These are phyloP conservation scores for Phialemonium atrogriseum DNA, from an alignment of 2,329 filamentous ascomycete genomes.

Conservation along the genomic window DNA sequence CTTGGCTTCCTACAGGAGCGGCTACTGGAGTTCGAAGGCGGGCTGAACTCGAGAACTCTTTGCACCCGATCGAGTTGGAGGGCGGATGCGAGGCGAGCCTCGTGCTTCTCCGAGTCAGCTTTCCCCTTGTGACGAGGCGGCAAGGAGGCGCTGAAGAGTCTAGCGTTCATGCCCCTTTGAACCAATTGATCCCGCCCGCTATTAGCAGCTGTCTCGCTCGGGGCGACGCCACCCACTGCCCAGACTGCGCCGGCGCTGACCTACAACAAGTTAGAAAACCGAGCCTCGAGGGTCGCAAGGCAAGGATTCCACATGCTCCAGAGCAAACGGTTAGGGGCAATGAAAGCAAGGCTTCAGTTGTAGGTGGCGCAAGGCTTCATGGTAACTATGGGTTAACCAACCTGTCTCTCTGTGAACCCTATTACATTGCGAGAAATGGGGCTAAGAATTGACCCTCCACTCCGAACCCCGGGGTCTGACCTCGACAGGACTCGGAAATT, in stretches of 20 bases:
- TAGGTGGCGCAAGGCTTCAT: too few species aligned
- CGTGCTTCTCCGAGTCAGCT: conserved; percentile 60
- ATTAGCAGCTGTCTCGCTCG: conserved; percentile 45
- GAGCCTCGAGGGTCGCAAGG: too few species aligned
- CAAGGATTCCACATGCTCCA: too few species aligned
- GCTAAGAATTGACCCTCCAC: too few species aligned
- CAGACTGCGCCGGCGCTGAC: conserved; percentile 64
- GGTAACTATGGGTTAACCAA: too few species aligned
- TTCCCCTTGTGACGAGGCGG: conserved; percentile 31
- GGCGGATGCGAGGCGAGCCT: conserved; percentile 68
- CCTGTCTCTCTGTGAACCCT: conserved; percentile 27
- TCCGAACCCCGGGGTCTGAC: conserved; percentile 18
- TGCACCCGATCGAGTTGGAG: conserved; percentile 67
- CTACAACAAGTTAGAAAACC: too few species aligned
- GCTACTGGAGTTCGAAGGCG: conserved; percentile 10
- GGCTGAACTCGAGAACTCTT: conserved; percentile 53
- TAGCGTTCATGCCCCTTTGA: conserved; percentile 66
- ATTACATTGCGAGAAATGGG: too few species aligned
- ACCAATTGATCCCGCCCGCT: conserved; percentile 56
- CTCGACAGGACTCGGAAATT: conserved; percentile 15
- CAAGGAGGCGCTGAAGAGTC: conserved; percentile 46
- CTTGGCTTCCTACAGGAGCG: conserved; percentile 6
- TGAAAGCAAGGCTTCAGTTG: too few species aligned
- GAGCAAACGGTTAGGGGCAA: too few species aligned
- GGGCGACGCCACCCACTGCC: conserved; percentile 64